Percentiles rank a stretch among this genome's conserved stretches.
These are phyloP conservation scores for Panaeolus papilionaceus DNA, from an alignment of 768 basidiomycete species.

Conservation along the genomic window DNA sequence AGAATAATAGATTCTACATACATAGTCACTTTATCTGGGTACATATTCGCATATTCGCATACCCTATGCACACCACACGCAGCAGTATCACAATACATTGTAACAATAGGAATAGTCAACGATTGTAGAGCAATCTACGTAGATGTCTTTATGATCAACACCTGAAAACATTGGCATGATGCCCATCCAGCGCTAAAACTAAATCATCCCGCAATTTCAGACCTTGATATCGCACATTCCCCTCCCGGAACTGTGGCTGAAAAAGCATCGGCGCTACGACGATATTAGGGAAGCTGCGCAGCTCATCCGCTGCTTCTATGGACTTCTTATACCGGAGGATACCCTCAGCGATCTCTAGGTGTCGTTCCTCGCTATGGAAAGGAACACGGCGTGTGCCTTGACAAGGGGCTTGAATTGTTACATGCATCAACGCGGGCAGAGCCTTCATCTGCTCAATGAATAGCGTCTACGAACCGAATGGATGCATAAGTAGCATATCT, in stretches of 20 bases:
- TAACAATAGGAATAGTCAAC: neutral
- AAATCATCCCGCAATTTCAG: neutral
- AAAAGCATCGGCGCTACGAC: conserved; percentile 4
- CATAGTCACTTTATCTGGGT: neutral
- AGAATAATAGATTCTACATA: conserved; percentile 5
- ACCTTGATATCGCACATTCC: neutral
- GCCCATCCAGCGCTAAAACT: neutral
- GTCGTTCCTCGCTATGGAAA: neutral
- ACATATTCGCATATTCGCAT: neutral
- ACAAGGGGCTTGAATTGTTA: neutral
- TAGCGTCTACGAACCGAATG: neutral
- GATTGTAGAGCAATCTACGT: neutral
- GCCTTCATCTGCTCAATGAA: conserved; percentile 10
- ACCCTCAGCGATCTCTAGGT: conserved; percentile 4
- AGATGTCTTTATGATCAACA: neutral
- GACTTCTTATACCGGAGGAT: neutral
- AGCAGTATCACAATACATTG: neutral
- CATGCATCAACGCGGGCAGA: neutral
- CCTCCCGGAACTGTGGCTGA: neutral
- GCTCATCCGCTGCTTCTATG: neutral
- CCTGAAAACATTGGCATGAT: neutral
- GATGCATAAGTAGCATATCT: neutral
- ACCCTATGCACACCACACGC: neutral
- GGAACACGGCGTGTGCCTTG: neutral
- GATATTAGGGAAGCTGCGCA: neutral